Conservation (phyloP, 1,284 basidiomycete genomes). For the Cryptococcus jaspeensis region DNA sequence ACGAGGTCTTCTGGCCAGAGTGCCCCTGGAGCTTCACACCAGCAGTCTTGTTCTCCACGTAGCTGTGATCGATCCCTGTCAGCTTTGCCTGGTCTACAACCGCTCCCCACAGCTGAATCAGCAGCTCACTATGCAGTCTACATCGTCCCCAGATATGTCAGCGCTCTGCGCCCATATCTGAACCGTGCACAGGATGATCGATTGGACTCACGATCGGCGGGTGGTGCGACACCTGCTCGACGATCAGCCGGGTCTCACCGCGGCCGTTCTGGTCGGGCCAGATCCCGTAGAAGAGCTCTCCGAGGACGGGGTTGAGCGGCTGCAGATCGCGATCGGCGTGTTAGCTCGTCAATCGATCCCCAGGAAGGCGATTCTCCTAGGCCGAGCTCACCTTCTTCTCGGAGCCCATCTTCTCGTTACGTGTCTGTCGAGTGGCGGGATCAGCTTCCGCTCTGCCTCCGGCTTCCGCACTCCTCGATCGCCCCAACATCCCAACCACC, state of each 20-base stretch:
- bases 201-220: conserved; percentile 71
- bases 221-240: conserved; percentile 98
- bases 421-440: conserved; percentile 53
- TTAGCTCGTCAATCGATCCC: not conserved
- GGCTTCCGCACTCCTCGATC: not conserved
- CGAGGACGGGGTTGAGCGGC: conserved; percentile 92
- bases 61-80: conserved; percentile 37
- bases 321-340: conserved; percentile 16
- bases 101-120: conserved; percentile 19
- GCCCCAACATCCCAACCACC: not conserved
- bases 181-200: too few species aligned
- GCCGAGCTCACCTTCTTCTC: conserved; percentile 72
- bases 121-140: conserved; percentile 56
- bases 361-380: not conserved
- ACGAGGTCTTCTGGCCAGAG: conserved; percentile 89
- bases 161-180: not conserved
- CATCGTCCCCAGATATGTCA: conserved; percentile 7
- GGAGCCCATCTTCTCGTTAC: conserved; percentile 88
- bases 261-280: conserved; percentile 82
- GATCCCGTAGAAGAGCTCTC: conserved; percentile 89
- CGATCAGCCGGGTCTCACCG: conserved; percentile 78
- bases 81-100: conserved; percentile 23
- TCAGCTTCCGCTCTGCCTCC: too few species aligned
- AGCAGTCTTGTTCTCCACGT: conserved; percentile 78
- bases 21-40: conserved; percentile 82